Base-by-base conservation (phyloP, 148 eudicot species). In the Heliosperma pusillum region DNA sequence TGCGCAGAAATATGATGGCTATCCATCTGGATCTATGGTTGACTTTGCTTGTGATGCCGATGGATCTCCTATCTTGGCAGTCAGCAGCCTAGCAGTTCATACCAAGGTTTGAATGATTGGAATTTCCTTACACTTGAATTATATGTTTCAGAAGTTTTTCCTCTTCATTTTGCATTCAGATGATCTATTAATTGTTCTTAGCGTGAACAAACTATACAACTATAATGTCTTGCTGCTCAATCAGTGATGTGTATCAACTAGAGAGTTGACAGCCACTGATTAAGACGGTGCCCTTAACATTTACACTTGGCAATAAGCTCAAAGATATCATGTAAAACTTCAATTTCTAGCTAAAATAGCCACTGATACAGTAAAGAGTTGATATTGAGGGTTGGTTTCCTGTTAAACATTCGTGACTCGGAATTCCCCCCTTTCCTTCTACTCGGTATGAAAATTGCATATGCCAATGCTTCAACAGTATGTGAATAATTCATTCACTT, bases 71-170 rank as follows among this genome's bases (percentile, higher is more conserved):
- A 84, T 95, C 77, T 84, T 95, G 79, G 97, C 99, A 29, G 86
- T 95, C 80, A 95, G 97, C 86, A 87, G 88, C 87, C 83, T 95
- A 78, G 99, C 99, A 61, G 97, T 90, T 79, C 99, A 95, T 77
- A 84, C 94, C 40, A 90, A 92, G 97, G 97, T 90, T 66, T 53
- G 81, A 33, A 21, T 6, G 45, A n/a, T 73, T 33, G 10, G 62
- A 50, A 40, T 24, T 77, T 77, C 12, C 44, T 40, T 50, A 5
- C 45, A 52, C 25, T 3, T 50, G 10, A 19, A 45, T 13, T 6
- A 16, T 7, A 7, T 17, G 60, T 50, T 44, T 25, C 72, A 47
- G 57, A 0, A 26, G 7, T 50, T 5, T 50, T 50, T 52, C 17
- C 11, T 47, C 16, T 50, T 50, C 55, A 16, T 50, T 50, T 52